phyloP scores from a whole-genome alignment of 202 grass and related monocot genomes.

The Panicum virgatum region DNA sequence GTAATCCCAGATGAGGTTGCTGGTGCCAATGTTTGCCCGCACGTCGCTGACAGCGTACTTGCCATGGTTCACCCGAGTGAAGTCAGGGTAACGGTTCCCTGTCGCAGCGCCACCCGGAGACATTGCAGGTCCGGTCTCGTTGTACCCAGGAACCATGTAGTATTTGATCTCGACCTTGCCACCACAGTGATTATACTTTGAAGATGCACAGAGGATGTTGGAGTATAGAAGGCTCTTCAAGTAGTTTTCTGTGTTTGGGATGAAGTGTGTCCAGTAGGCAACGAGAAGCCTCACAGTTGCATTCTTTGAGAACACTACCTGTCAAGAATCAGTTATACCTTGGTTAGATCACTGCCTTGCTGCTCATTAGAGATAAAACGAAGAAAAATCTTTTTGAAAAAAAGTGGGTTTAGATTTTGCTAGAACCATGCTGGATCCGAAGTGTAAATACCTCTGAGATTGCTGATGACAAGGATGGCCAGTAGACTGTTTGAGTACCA shows the following conservation, averaged over 20 bases:
- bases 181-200: constrained; percentile 58
- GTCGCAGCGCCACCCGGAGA: constrained; percentile 21
- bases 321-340: constrained; percentile 9
- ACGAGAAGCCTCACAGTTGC: constrained; percentile 74
- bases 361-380: neutral
- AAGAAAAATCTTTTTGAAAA: neutral
- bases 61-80: constrained; percentile 81
- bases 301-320: constrained; percentile 78
- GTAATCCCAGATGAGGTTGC: constrained; percentile 95
- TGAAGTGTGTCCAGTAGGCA: constrained; percentile 82
- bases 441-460: constrained; percentile 69
- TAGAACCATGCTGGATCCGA: neutral
- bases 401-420: neutral
- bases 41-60: constrained; percentile 78
- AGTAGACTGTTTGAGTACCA: constrained; percentile 64
- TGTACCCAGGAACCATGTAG: constrained; percentile 69
- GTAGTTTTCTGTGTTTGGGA: constrained; percentile 73
- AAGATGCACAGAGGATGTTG: constrained; percentile 67
- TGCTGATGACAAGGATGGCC: constrained; percentile 70
- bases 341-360: neutral
- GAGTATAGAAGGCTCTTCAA: constrained; percentile 81
- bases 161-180: constrained; percentile 80
- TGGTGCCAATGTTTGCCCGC: constrained; percentile 77
- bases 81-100: constrained; percentile 65
- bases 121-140: constrained; percentile 62